Evolutionary conservation across 1,284 basidiomycete genomes (phyloP).

Genomic region (Tilletia indica): DNA sequence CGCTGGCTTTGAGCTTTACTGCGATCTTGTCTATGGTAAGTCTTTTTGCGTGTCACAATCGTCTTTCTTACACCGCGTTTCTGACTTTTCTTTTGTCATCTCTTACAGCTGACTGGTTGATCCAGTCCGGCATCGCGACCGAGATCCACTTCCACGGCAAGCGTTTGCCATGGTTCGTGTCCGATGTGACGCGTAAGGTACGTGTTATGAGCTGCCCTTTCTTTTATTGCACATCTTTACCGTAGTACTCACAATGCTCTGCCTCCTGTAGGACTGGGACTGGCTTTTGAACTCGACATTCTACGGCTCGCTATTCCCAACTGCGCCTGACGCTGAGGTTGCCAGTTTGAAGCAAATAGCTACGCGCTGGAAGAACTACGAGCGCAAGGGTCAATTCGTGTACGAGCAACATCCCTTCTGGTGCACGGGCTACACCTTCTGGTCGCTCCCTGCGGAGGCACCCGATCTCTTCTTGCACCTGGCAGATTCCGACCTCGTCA

Average conservation of each 20-base stretch:
- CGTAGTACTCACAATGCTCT: not conserved
- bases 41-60: conserved; percentile 47
- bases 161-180: conserved; percentile 58
- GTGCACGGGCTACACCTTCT: conserved; percentile 60
- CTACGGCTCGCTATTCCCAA: conserved; percentile 64
- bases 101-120: conserved; percentile 67
- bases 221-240: no score
- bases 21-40: conserved; percentile 78
- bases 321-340: conserved; percentile 76
- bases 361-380: conserved; percentile 85
- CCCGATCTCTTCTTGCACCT: conserved; percentile 87
- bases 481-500: conserved; percentile 82
- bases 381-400: conserved; percentile 86
- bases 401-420: conserved; percentile 84
- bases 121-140: conserved; percentile 82
- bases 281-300: conserved; percentile 65
- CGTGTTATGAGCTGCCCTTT: not conserved
- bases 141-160: conserved; percentile 88
- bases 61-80: conserved; percentile 45
- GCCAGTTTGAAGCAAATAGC: conserved; percentile 79
- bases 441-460: conserved; percentile 75
- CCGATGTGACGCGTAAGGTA: conserved; percentile 84
- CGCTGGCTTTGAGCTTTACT: conserved; percentile 91
- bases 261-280: conserved; percentile 69
- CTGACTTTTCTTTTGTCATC: not conserved